These are phyloP conservation scores for Xylaria grammica DNA, from an alignment of 495 filamentous ascomycete genomes.

Conservation along the genomic window DNA sequence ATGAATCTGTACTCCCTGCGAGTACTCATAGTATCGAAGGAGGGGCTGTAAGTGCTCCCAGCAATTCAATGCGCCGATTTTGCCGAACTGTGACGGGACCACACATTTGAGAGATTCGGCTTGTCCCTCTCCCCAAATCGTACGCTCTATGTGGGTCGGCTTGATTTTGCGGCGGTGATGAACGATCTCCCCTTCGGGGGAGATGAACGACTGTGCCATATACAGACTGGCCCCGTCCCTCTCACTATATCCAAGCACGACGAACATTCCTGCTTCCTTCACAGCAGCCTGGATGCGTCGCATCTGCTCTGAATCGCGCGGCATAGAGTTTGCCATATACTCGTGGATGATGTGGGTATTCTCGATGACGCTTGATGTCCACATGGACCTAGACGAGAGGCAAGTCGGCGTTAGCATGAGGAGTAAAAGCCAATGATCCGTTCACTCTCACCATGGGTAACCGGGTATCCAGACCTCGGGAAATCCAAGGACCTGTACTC, in stretches of 20 bases:
- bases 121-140: constrained; percentile 61
- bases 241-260: constrained; percentile 62
- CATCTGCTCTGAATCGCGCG: constrained; percentile 54
- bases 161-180: constrained; percentile 61
- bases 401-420: constrained; percentile 33
- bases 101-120: constrained; percentile 51
- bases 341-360: constrained; percentile 48
- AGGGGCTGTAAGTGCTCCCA: constrained; percentile 67
- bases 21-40: constrained; percentile 60
- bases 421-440: constrained; percentile 20
- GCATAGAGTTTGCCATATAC: constrained; percentile 60
- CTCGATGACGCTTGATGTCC: constrained; percentile 40
- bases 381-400: constrained; percentile 38
- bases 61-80: constrained; percentile 56
- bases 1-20: constrained; percentile 61
- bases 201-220: constrained; percentile 61
- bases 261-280: constrained; percentile 47
- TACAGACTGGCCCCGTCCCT: constrained; percentile 53
- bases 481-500: constrained; percentile 58
- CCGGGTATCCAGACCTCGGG: constrained; percentile 63
- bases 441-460: constrained; percentile 61
- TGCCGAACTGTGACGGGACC: constrained; percentile 49
- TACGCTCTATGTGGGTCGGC: constrained; percentile 65
- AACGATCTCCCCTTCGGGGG: constrained; percentile 50
- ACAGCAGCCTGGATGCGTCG: constrained; percentile 48